A percentile compares a stretch with the other conserved stretches of the same genome.
These are phyloP conservation scores for Annulohypoxylon moriforme DNA, from an alignment of 495 filamentous ascomycete genomes.

Conservation along the genomic window DNA sequence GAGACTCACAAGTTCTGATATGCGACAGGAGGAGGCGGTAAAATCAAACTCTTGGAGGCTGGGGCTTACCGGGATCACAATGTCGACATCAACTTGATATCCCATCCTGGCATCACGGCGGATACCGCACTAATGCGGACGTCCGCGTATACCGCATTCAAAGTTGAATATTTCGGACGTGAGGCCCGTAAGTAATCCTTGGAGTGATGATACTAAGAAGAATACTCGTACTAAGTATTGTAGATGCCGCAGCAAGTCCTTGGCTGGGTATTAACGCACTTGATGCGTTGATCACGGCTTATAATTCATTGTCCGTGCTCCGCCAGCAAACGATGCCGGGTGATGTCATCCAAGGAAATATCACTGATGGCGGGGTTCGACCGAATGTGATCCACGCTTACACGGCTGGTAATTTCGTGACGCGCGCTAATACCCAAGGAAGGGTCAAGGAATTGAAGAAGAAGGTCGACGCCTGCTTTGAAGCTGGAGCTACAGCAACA, in stretches of 20 bases:
- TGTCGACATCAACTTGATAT: slow-evolving; percentile 74
- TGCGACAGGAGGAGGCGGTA: slow-evolving; percentile 67
- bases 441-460: slow-evolving; percentile 60
- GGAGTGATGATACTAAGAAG: not conserved
- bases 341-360: slow-evolving; percentile 69
- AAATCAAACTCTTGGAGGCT: slow-evolving; percentile 70
- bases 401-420: slow-evolving; percentile 64
- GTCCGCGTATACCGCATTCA: slow-evolving; percentile 60
- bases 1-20: slow-evolving; percentile 20
- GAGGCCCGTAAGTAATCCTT: slow-evolving; percentile 48
- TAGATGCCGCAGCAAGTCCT: slow-evolving; percentile 71
- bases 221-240: slow-evolving; percentile 23
- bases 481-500: slow-evolving; percentile 69
- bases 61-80: slow-evolving; percentile 68
- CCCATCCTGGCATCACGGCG: slow-evolving; percentile 62
- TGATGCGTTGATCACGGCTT: slow-evolving; percentile 69
- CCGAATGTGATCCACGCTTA: slow-evolving; percentile 72
- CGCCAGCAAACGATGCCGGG: slow-evolving; percentile 72
- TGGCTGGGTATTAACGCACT: slow-evolving; percentile 74
- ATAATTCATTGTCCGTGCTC: slow-evolving; percentile 70
- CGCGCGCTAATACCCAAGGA: slow-evolving; percentile 60
- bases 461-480: slow-evolving; percentile 68
- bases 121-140: slow-evolving; percentile 61
- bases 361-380: slow-evolving; percentile 68
- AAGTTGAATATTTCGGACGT: slow-evolving; percentile 63